Conservation (phyloP, 73 alveolate species). For the Paramecium octaurelia region DNA sequence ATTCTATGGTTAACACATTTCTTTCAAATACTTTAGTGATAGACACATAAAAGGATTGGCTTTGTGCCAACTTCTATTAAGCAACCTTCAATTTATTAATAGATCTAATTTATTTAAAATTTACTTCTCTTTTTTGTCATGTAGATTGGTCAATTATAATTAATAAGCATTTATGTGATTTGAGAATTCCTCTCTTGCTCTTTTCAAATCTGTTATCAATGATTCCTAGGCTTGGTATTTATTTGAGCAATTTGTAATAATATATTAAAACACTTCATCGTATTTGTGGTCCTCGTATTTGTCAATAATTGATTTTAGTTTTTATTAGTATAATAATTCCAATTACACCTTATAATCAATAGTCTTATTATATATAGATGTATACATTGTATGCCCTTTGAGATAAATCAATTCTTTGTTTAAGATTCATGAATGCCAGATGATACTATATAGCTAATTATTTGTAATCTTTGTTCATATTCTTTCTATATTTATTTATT, state of each 20-base stretch:
- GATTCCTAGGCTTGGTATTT: neutral
- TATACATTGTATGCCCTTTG: neutral
- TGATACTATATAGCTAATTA: neutral
- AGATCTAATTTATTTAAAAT: neutral
- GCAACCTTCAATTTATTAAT: neutral
- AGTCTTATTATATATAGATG: neutral
- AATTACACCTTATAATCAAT: neutral
- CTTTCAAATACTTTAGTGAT: constrained; percentile 8
- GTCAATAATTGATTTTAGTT: neutral
- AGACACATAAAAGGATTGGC: neutral
- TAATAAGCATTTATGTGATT: neutral
- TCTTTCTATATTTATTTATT: neutral
- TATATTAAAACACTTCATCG: neutral
- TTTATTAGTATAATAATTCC: neutral
- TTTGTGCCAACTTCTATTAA: neutral
- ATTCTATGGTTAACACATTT: neutral
- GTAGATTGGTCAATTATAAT: neutral
- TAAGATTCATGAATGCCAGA: neutral
- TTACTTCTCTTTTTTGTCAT: constrained; percentile 29
- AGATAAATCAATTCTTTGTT: constrained; percentile 20
- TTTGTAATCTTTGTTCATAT: neutral
- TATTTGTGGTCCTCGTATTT: constrained; percentile 28
- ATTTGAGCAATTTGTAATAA: neutral
- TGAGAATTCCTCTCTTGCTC: neutral
- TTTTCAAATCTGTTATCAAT: neutral